Evolutionary conservation across 331 rosid species (phyloP).

Genomic region (Acacia concinna): DNA sequence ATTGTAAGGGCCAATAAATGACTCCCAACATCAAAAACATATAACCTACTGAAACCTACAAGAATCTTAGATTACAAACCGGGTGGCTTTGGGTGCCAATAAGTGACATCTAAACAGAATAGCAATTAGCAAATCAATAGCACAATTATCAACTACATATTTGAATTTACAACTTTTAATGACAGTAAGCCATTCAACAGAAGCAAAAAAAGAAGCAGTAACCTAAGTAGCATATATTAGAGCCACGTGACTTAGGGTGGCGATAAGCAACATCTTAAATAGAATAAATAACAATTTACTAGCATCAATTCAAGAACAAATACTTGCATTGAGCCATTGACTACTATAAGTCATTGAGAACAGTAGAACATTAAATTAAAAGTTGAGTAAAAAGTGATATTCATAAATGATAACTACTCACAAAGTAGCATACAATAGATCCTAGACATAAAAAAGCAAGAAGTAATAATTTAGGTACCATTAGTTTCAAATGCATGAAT

Average conservation of each 20-base stretch:
- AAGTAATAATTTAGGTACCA: too few relatives aligned
- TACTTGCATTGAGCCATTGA: neutral
- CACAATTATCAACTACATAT: neutral
- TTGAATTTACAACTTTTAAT: neutral
- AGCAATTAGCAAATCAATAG: neutral
- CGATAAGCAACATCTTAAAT: neutral
- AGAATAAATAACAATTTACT: neutral
- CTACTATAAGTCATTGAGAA: neutral
- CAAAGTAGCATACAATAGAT: neutral
- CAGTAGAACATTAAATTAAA: neutral
- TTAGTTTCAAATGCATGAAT: too few relatives aligned
- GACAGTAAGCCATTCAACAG: neutral
- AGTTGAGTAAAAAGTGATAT: neutral
- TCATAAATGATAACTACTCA: neutral
- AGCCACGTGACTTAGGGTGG: neutral
- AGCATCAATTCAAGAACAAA: neutral
- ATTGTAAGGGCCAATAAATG: neutral
- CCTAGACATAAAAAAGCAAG: too few relatives aligned
- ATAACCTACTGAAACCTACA: slow-evolving; percentile 4
- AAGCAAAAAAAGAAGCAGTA: neutral
- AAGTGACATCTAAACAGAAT: neutral
- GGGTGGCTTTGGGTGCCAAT: neutral
- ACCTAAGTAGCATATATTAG: neutral
- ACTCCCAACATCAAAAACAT: neutral
- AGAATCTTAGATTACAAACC: neutral